These are phyloP conservation scores for Zymoseptoria passerinii DNA, from an alignment of 2,329 filamentous ascomycete species.

Conservation along the genomic window DNA sequence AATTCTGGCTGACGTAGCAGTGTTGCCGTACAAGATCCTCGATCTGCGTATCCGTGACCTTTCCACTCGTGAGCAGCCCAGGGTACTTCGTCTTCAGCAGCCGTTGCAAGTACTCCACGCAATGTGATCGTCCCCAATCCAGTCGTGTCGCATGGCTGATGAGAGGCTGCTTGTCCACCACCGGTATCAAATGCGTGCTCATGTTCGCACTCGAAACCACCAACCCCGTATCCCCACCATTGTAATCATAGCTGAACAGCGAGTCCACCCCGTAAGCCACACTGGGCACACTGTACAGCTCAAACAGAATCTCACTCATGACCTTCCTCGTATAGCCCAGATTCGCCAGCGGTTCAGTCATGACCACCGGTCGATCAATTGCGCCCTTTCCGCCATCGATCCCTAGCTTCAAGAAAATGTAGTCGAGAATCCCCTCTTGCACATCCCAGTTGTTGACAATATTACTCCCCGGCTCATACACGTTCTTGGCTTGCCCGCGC, in stretches of 20 bases:
- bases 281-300: slow-evolving; percentile 85
- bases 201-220: slow-evolving; percentile 89
- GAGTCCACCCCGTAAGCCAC: slow-evolving; percentile 93
- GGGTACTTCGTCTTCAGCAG: slow-evolving; percentile 88
- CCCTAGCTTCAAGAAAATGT: slow-evolving; percentile 87
- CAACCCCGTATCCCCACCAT: slow-evolving; percentile 76
- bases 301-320: slow-evolving; percentile 96
- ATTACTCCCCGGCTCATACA: slow-evolving; percentile 83
- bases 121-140: slow-evolving; percentile 91
- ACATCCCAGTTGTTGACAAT: slow-evolving; percentile 97
- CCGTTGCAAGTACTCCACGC: slow-evolving; percentile 83
- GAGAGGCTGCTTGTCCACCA: slow-evolving; percentile 76
- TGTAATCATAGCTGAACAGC: slow-evolving; percentile 90
- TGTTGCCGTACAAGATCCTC: slow-evolving; percentile 82
- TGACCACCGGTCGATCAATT: slow-evolving; percentile 79
- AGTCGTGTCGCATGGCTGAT: slow-evolving; percentile 77
- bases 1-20: slow-evolving; percentile 80
- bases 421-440: slow-evolving; percentile 90
- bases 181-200: slow-evolving; percentile 89
- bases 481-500: slow-evolving; percentile 77
- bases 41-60: slow-evolving; percentile 76
- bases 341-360: slow-evolving; percentile 94
- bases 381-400: slow-evolving; percentile 66
- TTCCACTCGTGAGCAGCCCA: slow-evolving; percentile 56
- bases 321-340: slow-evolving; percentile 67